Evolutionary conservation across 768 basidiomycete genomes (phyloP).

Genomic region (Russula sp.): DNA sequence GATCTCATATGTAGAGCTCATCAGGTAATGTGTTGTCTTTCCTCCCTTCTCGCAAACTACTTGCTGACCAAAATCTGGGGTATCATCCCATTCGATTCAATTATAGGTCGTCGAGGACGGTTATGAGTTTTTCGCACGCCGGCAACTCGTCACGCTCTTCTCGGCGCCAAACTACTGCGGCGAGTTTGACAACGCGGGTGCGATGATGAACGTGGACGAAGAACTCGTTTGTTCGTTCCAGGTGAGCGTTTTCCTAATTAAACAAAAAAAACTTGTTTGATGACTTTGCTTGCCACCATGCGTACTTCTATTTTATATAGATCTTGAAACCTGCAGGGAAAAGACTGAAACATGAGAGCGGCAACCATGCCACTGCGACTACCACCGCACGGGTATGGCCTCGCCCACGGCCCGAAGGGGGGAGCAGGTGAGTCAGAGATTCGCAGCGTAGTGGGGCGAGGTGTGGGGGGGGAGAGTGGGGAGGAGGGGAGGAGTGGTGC

Average conservation of each 20-base stretch:
- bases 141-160: slow-evolving; percentile 94
- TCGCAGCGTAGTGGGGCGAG: too few species aligned
- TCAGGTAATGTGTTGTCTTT: slow-evolving; percentile 52
- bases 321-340: slow-evolving; percentile 98
- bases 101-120: slow-evolving; percentile 93
- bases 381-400: too few species aligned
- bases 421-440: slow-evolving; percentile 32
- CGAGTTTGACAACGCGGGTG: slow-evolving; percentile 98
- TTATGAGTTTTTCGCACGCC: slow-evolving; percentile 98
- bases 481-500: too few species aligned
- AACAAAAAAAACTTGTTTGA: too few species aligned
- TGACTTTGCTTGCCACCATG: neutral
- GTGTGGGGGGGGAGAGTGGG: too few species aligned
- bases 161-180: slow-evolving; percentile 94
- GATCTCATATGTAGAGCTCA: slow-evolving; percentile 97
- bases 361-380: slow-evolving; percentile 49
- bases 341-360: slow-evolving; percentile 86
- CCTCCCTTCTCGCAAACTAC: too few species aligned
- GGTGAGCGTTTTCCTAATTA: slow-evolving; percentile 34
- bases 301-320: slow-evolving; percentile 33
- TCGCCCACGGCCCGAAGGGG: slow-evolving; percentile 58
- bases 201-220: slow-evolving; percentile 99
- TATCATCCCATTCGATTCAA: too few species aligned
- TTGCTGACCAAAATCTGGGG: too few species aligned
- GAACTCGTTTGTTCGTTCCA: slow-evolving; percentile 98